Conservation (phyloP, 192 early-diverging fungal species). For the Dissophora globulifera region DNA sequence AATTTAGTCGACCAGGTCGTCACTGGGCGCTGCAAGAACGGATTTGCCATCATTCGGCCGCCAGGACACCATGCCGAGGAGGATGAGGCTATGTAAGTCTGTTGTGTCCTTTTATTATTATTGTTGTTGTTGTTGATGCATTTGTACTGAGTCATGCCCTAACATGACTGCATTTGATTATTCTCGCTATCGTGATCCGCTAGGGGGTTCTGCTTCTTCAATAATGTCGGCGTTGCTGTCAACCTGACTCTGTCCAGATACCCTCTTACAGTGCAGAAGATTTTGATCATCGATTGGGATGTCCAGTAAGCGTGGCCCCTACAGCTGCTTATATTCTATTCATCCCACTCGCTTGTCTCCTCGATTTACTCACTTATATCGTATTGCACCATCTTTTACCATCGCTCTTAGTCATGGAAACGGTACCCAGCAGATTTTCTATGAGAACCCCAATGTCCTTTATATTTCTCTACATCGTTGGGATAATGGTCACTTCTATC, state of each 20-base stretch:
- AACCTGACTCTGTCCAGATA: conserved; percentile 60
- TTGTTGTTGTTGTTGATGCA: background rate
- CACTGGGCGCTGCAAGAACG: conserved; percentile 66
- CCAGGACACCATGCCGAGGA: conserved; percentile 86
- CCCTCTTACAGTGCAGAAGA: conserved; percentile 61
- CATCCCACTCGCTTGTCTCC: too few relatives aligned
- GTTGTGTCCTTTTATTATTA: background rate
- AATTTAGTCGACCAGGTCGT: conserved; percentile 68
- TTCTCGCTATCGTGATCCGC: background rate
- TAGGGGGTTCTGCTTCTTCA: conserved; percentile 81
- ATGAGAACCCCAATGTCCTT: conserved; percentile 74
- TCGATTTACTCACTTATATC: background rate
- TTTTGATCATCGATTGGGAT: conserved; percentile 84
- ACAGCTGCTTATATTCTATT: too few relatives aligned
- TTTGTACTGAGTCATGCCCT: background rate
- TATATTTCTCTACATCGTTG: conserved; percentile 82
- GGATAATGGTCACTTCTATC: conserved; percentile 78
- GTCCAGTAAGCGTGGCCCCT: conserved; percentile 67
- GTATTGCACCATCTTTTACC: background rate
- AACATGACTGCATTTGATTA: too few relatives aligned
- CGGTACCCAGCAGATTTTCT: conserved; percentile 80
- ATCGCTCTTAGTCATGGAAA: conserved; percentile 64
- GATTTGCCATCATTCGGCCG: conserved; percentile 77
- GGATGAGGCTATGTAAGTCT: conserved; percentile 60
- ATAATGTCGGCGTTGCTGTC: conserved; percentile 83